Conservation (phyloP, 2,329 filamentous ascomycete genomes). For the Hymenoscyphus occultus region DNA sequence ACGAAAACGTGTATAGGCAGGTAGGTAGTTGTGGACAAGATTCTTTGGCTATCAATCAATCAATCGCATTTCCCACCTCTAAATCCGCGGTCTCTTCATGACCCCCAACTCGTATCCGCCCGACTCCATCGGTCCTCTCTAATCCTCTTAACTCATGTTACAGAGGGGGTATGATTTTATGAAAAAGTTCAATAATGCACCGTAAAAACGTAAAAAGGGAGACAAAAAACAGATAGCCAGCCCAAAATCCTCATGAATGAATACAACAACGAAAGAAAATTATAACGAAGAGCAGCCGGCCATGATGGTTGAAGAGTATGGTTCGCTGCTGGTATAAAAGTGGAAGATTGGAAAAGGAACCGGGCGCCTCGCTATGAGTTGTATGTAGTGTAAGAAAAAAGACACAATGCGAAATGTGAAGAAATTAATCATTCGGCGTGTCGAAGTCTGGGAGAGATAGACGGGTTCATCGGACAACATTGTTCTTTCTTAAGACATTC, state of each 20-base stretch:
- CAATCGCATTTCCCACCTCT: not conserved
- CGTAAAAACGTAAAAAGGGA: not conserved
- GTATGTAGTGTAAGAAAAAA: not conserved
- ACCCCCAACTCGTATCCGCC: not conserved
- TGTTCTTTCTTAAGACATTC: slow-evolving; percentile 51
- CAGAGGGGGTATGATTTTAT: slow-evolving; percentile 2
- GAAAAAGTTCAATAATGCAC: not conserved
- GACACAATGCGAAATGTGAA: not conserved
- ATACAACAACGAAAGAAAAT: not conserved
- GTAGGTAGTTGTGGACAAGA: not conserved
- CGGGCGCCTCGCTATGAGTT: slow-evolving; percentile 10
- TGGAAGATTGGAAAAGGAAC: not conserved
- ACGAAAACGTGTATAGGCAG: no score
- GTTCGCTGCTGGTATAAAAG: not conserved
- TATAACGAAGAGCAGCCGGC: not conserved
- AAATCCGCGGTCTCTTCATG: not conserved
- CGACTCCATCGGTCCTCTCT: not conserved
- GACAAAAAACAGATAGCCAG: not conserved
- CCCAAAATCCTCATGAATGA: not conserved
- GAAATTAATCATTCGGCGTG: not conserved
- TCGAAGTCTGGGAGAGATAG: not conserved
- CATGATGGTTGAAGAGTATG: not conserved
- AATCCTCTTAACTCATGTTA: not conserved
- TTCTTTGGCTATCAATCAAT: not conserved
- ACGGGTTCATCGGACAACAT: slow-evolving; percentile 37